These are phyloP conservation scores for Aurifilum marmelostoma DNA, from an alignment of 2,329 filamentous ascomycete species.

Conservation along the genomic window DNA sequence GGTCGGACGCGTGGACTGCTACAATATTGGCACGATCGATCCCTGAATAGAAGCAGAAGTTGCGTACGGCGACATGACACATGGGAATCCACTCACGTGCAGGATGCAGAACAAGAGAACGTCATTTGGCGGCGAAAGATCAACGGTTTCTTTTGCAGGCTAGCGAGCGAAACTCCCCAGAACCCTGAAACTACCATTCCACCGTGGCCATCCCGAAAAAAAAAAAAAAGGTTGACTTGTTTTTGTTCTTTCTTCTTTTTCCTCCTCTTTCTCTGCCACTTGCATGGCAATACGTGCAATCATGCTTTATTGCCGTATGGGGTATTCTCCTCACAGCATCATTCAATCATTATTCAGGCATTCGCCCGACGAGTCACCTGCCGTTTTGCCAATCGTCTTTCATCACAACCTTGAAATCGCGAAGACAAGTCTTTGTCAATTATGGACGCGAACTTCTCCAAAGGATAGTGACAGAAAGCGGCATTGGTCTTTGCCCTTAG, in stretches of 20 bases:
- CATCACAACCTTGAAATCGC: background rate
- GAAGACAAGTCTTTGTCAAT: background rate
- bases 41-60: background rate
- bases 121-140: slow-evolving; percentile 33
- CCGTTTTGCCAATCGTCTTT: background rate
- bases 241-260: background rate
- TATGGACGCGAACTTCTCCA: slow-evolving; percentile 6
- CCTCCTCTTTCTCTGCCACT: slow-evolving; percentile 14
- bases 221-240: slow-evolving; percentile 18
- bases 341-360: background rate
- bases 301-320: slow-evolving; percentile 9
- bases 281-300: slow-evolving; percentile 21
- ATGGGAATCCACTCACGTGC: slow-evolving; percentile 22
- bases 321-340: slow-evolving; percentile 9
- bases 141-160: slow-evolving; percentile 29
- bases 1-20: background rate
- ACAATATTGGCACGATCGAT: background rate
- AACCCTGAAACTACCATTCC: slow-evolving; percentile 27
- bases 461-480: slow-evolving; percentile 18
- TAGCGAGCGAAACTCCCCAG: slow-evolving; percentile 27
- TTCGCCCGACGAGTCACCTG: background rate
- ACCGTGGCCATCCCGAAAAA: slow-evolving; percentile 11
- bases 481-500: background rate
- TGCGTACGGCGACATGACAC: slow-evolving; percentile 1
- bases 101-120: slow-evolving; percentile 3